Evolutionary conservation across 345 rosid genomes (phyloP).

Genomic region (Corymbia maculata): DNA sequence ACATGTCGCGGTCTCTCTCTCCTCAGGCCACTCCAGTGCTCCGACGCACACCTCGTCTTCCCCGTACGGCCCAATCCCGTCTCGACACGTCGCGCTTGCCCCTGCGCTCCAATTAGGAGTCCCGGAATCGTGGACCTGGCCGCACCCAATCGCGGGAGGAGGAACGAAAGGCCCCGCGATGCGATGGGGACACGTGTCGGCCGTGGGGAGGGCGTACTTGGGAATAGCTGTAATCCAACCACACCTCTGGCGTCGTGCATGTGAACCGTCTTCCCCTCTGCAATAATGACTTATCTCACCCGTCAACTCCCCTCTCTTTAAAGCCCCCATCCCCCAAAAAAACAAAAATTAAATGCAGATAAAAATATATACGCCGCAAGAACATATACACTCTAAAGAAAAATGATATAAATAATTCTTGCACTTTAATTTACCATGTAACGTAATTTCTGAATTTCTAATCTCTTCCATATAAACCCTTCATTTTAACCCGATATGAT

Average conservation of each 20-base stretch:
- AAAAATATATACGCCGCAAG: background rate
- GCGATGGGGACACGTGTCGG: background rate
- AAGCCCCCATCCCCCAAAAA: background rate
- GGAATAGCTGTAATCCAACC: background rate
- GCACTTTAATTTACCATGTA: too few species aligned
- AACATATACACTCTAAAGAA: background rate
- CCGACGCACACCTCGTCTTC: background rate
- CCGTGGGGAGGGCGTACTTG: background rate
- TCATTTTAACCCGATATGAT: too few species aligned
- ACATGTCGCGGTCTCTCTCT: background rate
- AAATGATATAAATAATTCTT: background rate
- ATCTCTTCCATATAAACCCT: too few species aligned
- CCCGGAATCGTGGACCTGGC: fast-evolving
- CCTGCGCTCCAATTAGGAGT: background rate
- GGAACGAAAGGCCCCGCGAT: too few species aligned
- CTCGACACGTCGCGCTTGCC: fast-evolving
- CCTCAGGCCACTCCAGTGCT: background rate
- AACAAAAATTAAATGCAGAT: background rate
- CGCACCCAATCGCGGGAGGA: background rate
- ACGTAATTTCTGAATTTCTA: too few species aligned
- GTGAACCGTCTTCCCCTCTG: background rate
- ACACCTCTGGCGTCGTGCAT: background rate
- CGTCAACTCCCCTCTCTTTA: background rate
- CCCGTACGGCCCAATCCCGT: fast-evolving
- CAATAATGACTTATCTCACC: background rate